A percentile compares a stretch with the other conserved stretches of the same genome.
These are phyloP conservation scores for Groenewaldozyma salmanticensis DNA, from an alignment of 805 yeast species.

Conservation along the genomic window DNA sequence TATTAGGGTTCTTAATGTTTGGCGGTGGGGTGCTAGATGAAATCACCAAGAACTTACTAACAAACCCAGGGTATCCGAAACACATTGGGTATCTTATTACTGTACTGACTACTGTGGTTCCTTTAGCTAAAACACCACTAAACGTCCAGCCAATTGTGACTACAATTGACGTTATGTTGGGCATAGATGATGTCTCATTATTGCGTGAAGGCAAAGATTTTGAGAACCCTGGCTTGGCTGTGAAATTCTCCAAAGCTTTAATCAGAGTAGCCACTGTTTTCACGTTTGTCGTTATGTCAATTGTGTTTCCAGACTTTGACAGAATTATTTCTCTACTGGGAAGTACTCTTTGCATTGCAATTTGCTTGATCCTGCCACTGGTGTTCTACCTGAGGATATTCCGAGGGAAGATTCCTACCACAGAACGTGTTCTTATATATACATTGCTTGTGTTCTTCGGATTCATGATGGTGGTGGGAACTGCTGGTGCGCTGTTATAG, in stretches of 20 bases:
- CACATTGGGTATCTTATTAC: slow-evolving; percentile 45
- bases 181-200: slow-evolving; percentile 24
- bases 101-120: slow-evolving; percentile 66
- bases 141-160: slow-evolving; percentile 75
- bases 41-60: slow-evolving; percentile 64
- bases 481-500: slow-evolving; percentile 29
- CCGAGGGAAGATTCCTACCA: slow-evolving; percentile 31
- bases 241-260: slow-evolving; percentile 10
- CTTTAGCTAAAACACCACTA: slow-evolving; percentile 76
- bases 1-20: slow-evolving; percentile 70
- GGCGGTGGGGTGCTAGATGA: slow-evolving; percentile 59
- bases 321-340: slow-evolving; percentile 75
- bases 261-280: slow-evolving; percentile 43
- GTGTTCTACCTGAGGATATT: slow-evolving; percentile 57
- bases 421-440: slow-evolving; percentile 34
- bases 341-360: slow-evolving; percentile 65
- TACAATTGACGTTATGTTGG: slow-evolving; percentile 49
- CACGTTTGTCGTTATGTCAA: slow-evolving; percentile 47
- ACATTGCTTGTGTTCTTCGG: slow-evolving; percentile 37
- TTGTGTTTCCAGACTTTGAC: slow-evolving; percentile 70
- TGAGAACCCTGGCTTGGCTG: not conserved
- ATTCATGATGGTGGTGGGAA: slow-evolving; percentile 47
- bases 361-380: slow-evolving; percentile 73
- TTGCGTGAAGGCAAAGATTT: not conserved
- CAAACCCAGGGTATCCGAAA: slow-evolving; percentile 57